Percentiles rank a stretch among this genome's conserved stretches.
These are phyloP conservation scores for Diospyros kaki DNA, from an alignment of 148 eudicot genomes.

Conservation along the genomic window DNA sequence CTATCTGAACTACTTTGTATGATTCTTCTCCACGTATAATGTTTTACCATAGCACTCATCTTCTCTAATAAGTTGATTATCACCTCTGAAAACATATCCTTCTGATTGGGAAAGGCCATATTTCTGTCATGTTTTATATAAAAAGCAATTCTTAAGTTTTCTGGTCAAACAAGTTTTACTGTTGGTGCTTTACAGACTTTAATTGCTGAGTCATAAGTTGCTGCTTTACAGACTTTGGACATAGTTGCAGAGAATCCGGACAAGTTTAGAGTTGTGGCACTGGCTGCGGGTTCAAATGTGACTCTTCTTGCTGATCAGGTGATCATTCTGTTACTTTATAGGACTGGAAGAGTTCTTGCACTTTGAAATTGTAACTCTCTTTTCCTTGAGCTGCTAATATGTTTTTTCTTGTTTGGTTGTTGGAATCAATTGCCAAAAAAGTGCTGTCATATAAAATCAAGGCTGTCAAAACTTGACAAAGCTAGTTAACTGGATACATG, in stretches of 20 bases:
- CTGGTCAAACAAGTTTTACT: background rate
- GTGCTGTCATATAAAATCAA: background rate
- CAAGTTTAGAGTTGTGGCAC: slow-evolving; percentile 89
- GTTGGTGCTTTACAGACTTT: background rate
- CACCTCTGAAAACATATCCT: background rate
- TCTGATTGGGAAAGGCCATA: background rate
- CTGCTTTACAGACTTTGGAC: slow-evolving; percentile 70
- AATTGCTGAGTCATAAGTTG: slow-evolving; percentile 18
- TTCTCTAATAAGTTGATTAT: background rate
- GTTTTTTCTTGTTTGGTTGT: background rate
- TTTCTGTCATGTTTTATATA: background rate
- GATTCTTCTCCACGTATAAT: too few species aligned
- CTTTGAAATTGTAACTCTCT: background rate
- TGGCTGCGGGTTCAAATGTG: slow-evolving; percentile 97
- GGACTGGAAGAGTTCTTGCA: background rate
- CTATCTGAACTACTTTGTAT: too few species aligned
- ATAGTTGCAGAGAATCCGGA: slow-evolving; percentile 92
- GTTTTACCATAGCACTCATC: too few species aligned
- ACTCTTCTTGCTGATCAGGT: slow-evolving; percentile 99
- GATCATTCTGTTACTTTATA: slow-evolving; percentile 7
- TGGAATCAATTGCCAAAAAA: background rate
- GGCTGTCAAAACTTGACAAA: background rate
- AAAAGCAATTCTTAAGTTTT: background rate
- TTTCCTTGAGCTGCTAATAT: background rate
- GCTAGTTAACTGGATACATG: background rate